Evolutionary conservation across 2,329 filamentous ascomycete species (phyloP).

Genomic region (Cryphonectria nitschkei): DNA sequence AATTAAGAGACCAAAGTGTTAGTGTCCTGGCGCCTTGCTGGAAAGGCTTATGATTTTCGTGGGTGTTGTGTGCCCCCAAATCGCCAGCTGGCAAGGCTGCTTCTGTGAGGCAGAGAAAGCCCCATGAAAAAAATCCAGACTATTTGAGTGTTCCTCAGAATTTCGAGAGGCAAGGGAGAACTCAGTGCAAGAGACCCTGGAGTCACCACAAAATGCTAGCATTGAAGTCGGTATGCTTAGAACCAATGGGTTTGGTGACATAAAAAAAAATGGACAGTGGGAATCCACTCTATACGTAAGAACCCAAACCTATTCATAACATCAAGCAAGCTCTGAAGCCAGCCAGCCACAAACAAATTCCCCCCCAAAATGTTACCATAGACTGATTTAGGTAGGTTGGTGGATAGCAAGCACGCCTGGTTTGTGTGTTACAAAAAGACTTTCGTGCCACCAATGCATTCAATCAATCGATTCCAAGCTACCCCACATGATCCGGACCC

Average conservation of each 20-base stretch:
- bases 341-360: background rate
- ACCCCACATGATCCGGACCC: background rate
- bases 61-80: background rate
- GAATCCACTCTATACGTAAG: background rate
- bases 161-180: background rate
- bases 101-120: background rate
- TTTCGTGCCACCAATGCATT: background rate
- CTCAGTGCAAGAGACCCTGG: background rate
- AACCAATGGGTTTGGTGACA: background rate
- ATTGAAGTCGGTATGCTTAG: background rate
- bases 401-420: background rate
- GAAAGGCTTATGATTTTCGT: background rate
- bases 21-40: slow-evolving; percentile 6
- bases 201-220: background rate
- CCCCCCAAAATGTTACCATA: background rate
- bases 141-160: background rate
- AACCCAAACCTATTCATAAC: background rate
- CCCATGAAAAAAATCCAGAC: background rate
- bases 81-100: slow-evolving; percentile 2
- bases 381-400: background rate
- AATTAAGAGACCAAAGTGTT: background rate
- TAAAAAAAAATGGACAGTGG: background rate
- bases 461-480: background rate
- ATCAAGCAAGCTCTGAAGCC: background rate
- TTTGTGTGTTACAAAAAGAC: background rate